These are phyloP conservation scores for Kazachstania kunashirensis DNA, from an alignment of 805 yeast species.

Conservation along the genomic window DNA sequence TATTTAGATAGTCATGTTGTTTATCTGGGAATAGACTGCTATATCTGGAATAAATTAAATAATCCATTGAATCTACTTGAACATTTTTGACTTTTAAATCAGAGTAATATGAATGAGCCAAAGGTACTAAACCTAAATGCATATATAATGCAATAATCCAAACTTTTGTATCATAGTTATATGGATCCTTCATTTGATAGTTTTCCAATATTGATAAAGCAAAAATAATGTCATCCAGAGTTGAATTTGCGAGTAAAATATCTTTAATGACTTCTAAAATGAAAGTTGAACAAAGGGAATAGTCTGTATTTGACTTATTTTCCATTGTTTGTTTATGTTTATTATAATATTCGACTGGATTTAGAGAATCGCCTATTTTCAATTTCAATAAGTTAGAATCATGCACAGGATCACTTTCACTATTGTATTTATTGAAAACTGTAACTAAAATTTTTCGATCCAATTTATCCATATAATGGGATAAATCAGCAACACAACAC, in stretches of 20 bases:
- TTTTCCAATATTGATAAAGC: slow-evolving; percentile 50
- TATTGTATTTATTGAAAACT: neutral
- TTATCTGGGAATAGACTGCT: slow-evolving; percentile 39
- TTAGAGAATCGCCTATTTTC: slow-evolving; percentile 10
- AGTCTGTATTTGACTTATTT: slow-evolving; percentile 50
- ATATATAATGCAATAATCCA: slow-evolving; percentile 64
- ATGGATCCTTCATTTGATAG: slow-evolving; percentile 46
- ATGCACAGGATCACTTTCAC: slow-evolving; percentile 36
- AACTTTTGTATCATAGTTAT: slow-evolving; percentile 59
- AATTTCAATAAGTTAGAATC: slow-evolving; percentile 33
- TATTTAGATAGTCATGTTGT: slow-evolving; percentile 20
- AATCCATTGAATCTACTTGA: slow-evolving; percentile 64
- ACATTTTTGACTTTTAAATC: slow-evolving; percentile 57
- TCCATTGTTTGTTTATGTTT: slow-evolving; percentile 31
- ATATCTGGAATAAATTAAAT: slow-evolving; percentile 41
- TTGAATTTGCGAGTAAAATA: slow-evolving; percentile 12
- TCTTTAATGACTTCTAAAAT: slow-evolving; percentile 45
- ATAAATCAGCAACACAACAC: slow-evolving; percentile 58
- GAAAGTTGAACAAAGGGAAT: slow-evolving; percentile 59
- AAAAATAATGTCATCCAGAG: slow-evolving; percentile 27
- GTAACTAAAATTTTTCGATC: slow-evolving; percentile 12
- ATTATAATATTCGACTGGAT: slow-evolving; percentile 32
- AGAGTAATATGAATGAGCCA: slow-evolving; percentile 43
- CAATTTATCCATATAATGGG: slow-evolving; percentile 26
- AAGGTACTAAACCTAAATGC: slow-evolving; percentile 42